Evolutionary conservation across 441 rosid genomes (phyloP).

Genomic region (Jatropha multifida): DNA sequence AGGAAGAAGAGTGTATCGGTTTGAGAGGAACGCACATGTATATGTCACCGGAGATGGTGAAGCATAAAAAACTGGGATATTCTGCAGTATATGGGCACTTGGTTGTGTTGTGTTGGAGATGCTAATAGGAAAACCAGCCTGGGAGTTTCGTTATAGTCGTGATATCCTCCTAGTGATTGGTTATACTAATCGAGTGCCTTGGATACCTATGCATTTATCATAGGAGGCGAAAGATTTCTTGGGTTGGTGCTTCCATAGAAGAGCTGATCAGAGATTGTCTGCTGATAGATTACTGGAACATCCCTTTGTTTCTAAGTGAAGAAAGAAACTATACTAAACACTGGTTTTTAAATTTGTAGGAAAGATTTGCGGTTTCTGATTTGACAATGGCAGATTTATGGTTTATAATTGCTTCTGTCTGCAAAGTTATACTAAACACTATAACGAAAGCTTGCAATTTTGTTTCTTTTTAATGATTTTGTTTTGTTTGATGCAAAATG

Average conservation of each 20-base stretch:
- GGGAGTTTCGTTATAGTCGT: background rate
- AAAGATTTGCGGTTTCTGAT: background rate
- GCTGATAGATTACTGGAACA: background rate
- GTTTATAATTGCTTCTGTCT: too few species aligned
- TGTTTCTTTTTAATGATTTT: too few species aligned
- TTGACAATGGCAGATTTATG: too few species aligned
- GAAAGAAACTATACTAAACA: background rate
- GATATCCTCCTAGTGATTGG: background rate
- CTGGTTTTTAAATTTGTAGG: too few species aligned
- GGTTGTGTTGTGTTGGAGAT: background rate
- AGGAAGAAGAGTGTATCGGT: too few species aligned
- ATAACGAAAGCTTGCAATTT: too few species aligned
- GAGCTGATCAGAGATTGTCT: background rate
- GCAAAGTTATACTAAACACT: too few species aligned
- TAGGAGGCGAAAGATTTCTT: conserved; percentile 7
- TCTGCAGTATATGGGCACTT: background rate
- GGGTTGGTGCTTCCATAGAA: background rate
- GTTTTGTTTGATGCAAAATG: too few species aligned
- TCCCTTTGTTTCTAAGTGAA: background rate
- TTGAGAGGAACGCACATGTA: background rate
- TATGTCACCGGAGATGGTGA: background rate
- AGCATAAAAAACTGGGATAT: background rate
- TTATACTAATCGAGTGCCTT: background rate
- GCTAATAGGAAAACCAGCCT: conserved; percentile 9
- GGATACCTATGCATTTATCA: background rate